Evolutionary conservation across 148 eudicot genomes (phyloP), one percentile per base, ranked within the genome.

Genomic region (Rhododendron ovatum): DNA sequence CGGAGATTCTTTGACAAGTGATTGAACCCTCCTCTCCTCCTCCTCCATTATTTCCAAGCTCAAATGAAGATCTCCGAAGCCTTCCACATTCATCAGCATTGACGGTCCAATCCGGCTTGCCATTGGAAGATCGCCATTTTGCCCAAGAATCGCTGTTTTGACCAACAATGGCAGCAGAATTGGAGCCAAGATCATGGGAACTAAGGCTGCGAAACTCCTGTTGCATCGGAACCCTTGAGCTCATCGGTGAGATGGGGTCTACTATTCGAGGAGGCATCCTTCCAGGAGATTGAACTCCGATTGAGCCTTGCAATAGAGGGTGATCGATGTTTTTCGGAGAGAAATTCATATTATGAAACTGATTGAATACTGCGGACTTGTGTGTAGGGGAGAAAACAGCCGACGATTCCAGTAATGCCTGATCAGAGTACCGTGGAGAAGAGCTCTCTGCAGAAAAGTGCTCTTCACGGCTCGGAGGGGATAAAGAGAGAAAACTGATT

Each of bases 201-300:
- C 96, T 95, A 24, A 92, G 93, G 85, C 96, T 93, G 33, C 95
- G 90, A 24, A 92, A 92, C 81, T 91, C 90, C 51, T 91, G 91
- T 48, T 88, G 88, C 85, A 91, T 88, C 0, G 93, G 87, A 69
- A 91, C 88, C 65, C 95, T 87, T 77, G 93, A 87, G 84, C 93
- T 90, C 89, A 90, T 85, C 4, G 98, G 96, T 24, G 98, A 95
- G 75, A 91, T 88, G 41, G 98, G 94, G 37, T 93, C 96, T 79
- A 92, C 83, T 11, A 82, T 86, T 79, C 92, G 89, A n/a, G 98
- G 98, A 73, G 98, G 92, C 95, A 92, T 92, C 77, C 92, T 91
- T 35, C 95, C 94, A 0, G 93, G 78, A 43, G 92, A 90, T 85
- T 90, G 88, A 33, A 75, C 87, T 4, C 87, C 90, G 26, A 80